Percentiles rank a stretch among this genome's conserved stretches.
phyloP scores from a whole-genome alignment of 2,329 filamentous ascomycete genomes.

The Fusarium lateritium region DNA sequence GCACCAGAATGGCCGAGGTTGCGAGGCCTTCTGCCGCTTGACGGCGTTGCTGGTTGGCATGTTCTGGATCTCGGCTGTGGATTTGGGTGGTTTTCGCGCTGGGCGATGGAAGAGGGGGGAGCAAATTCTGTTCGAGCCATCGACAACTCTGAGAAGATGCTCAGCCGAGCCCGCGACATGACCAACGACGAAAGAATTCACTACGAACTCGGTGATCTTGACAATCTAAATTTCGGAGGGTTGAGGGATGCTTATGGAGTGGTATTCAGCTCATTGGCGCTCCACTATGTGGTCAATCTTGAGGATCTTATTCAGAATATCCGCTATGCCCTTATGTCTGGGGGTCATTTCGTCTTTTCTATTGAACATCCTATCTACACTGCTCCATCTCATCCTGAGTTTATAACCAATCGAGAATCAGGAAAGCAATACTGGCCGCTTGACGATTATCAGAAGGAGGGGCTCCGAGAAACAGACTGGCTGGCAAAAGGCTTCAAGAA shows the following conservation, averaged over 20 bases:
- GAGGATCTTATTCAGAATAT: neutral
- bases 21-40: neutral
- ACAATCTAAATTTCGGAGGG: neutral
- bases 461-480: neutral
- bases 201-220: neutral
- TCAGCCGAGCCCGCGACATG: neutral
- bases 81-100: neutral
- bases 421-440: neutral
- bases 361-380: neutral
- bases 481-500: neutral
- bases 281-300: neutral
- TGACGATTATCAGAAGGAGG: neutral
- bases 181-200: neutral
- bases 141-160: neutral
- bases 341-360: neutral
- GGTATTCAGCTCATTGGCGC: neutral
- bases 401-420: fast-evolving
- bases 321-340: neutral
- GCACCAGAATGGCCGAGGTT: neutral
- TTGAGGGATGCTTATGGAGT: neutral
- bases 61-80: neutral
- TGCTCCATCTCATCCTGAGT: neutral
- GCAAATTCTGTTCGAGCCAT: neutral
- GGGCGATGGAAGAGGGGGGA: neutral
- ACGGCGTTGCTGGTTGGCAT: neutral